A percentile compares a stretch with the other conserved stretches of the same genome.
These are phyloP conservation scores for Kuraishia floccosa DNA, from an alignment of 805 yeast species.

Conservation along the genomic window DNA sequence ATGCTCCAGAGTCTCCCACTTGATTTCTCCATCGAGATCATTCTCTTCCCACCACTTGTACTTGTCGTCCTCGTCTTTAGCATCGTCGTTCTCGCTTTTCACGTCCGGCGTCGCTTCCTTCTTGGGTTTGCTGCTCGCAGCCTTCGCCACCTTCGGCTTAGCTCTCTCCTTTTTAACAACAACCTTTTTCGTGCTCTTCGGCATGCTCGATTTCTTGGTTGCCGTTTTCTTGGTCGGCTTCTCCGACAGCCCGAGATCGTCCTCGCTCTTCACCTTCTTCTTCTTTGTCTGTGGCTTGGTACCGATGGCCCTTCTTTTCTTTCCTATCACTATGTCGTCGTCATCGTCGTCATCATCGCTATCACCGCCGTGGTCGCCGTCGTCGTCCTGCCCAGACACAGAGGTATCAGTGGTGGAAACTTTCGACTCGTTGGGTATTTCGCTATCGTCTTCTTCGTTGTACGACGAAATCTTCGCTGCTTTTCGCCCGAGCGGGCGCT, in stretches of 20 bases:
- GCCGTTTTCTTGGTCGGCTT: conserved; percentile 2
- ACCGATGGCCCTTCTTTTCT: not conserved
- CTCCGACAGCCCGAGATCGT: not conserved
- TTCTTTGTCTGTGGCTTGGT: not conserved
- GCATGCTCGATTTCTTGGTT: conserved; percentile 1
- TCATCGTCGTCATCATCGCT: conserved; percentile 1
- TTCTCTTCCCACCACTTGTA: conserved; percentile 79
- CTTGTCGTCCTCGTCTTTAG: conserved; percentile 45
- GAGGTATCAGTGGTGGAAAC: no score
- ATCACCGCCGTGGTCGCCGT: no score
- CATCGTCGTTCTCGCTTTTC: conserved; percentile 18
- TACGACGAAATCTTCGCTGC: no score
- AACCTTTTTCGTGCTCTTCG: not conserved
- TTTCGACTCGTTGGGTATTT: no score
- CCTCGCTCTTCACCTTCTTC: conserved; percentile 2
- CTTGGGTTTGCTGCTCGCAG: conserved; percentile 2
- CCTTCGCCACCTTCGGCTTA: conserved; percentile 3
- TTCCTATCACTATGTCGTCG: not conserved
- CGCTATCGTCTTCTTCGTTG: no score
- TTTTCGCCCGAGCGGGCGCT: no score
- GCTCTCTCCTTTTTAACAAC: conserved; percentile 2
- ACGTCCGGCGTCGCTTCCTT: conserved; percentile 4
- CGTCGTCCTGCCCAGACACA: no score
- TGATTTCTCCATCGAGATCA: conserved; percentile 60
- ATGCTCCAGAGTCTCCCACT: conserved; percentile 83